phyloP scores from a whole-genome alignment of 1,139 yeast species.

The Taphrina flavorubra region DNA sequence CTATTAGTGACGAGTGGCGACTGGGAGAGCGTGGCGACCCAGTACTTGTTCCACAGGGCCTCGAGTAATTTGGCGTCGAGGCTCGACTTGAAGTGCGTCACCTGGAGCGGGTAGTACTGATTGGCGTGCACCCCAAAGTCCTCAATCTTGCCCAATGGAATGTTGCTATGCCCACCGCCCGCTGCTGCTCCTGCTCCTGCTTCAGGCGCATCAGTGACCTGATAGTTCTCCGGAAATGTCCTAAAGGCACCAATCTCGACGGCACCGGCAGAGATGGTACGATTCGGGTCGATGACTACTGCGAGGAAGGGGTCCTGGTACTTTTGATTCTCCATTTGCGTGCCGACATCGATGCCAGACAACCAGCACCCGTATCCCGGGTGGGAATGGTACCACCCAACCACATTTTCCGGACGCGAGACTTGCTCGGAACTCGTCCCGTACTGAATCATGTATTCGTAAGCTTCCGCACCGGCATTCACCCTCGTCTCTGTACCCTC shows the following conservation, averaged over 20 bases:
- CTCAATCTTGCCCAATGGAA: conserved; percentile 59
- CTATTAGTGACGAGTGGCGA: conserved; percentile 46
- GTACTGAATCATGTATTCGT: conserved; percentile 91
- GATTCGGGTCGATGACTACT: conserved; percentile 80
- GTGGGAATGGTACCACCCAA: conserved; percentile 88
- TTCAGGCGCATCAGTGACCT: conserved; percentile 46
- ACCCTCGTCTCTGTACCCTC: conserved; percentile 96
- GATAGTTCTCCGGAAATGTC: conserved; percentile 64
- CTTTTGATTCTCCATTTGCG: conserved; percentile 73
- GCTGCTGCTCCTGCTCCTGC: conserved; percentile 42
- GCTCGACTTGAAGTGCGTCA: conserved; percentile 65
- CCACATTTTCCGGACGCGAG: conserved; percentile 66
- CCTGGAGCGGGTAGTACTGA: conserved; percentile 71
- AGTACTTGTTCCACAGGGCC: conserved; percentile 59
- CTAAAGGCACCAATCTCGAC: conserved; percentile 93
- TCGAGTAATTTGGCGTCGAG: conserved; percentile 61
- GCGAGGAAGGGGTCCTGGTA: conserved; percentile 93
- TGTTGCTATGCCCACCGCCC: conserved; percentile 46
- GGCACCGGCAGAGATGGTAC: conserved; percentile 66
- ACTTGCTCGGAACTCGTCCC: conserved; percentile 64
- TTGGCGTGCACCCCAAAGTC: conserved; percentile 77
- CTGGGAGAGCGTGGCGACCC: conserved; percentile 56
- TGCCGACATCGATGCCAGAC: conserved; percentile 80
- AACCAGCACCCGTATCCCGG: conserved; percentile 74
- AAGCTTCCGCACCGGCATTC: conserved; percentile 91